Conservation (phyloP, 371 early-diverging fungal species). For the Mucor velutinosus region DNA sequence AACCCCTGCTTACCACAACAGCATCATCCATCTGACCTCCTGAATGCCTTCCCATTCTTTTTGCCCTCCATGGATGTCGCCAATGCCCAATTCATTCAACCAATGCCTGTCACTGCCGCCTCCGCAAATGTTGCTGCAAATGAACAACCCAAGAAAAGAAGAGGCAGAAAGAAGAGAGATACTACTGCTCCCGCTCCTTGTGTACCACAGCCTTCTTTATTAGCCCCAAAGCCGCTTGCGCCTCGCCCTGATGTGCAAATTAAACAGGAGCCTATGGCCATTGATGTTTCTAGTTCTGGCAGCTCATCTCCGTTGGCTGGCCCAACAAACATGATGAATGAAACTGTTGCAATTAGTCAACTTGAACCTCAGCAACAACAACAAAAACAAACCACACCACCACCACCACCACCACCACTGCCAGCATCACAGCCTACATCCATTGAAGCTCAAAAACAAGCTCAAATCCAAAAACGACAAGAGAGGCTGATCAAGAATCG, state of each 20-base stretch:
- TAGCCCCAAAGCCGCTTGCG: slow-evolving; percentile 37
- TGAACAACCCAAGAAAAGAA: slow-evolving; percentile 42
- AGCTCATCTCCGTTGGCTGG: slow-evolving; percentile 4
- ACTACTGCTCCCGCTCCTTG: slow-evolving; percentile 1
- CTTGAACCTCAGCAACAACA: slow-evolving; percentile 5
- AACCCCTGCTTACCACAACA: slow-evolving; percentile 16
- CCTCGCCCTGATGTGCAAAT: slow-evolving; percentile 8
- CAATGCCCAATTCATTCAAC: background rate
- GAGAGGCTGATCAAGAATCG: slow-evolving; percentile 90
- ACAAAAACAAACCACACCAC: background rate
- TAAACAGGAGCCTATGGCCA: slow-evolving; percentile 8
- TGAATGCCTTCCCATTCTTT: slow-evolving; percentile 19
- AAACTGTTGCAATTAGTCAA: background rate
- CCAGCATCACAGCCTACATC: background rate
- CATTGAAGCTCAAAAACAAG: slow-evolving; percentile 32
- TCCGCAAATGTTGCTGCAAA: background rate
- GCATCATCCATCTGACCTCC: slow-evolving; percentile 7
- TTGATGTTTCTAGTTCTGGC: background rate
- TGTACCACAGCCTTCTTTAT: slow-evolving; percentile 11
- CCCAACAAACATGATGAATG: slow-evolving; percentile 1
- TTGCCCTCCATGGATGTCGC: slow-evolving; percentile 2
- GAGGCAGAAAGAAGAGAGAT: slow-evolving; percentile 51
- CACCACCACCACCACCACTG: background rate
- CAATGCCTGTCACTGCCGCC: slow-evolving; percentile 16
- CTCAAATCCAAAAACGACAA: slow-evolving; percentile 70